Percentiles rank a stretch among this genome's conserved stretches.
These are phyloP conservation scores for Teratosphaeriaceae sp. DNA, from an alignment of 2,329 filamentous ascomycete genomes.

Conservation along the genomic window DNA sequence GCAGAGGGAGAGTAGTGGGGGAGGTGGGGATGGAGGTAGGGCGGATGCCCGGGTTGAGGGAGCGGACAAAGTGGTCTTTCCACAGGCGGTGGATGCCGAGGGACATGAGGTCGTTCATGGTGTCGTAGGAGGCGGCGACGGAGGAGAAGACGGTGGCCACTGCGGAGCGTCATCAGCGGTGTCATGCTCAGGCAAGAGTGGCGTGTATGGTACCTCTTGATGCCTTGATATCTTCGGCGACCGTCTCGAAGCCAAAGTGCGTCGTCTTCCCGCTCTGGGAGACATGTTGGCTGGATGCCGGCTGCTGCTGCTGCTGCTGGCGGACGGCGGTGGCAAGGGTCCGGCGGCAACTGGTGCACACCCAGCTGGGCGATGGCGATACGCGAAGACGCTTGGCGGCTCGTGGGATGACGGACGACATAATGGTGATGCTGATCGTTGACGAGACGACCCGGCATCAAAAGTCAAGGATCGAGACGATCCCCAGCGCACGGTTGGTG, in stretches of 20 bases:
- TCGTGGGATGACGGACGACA: conserved; percentile 10
- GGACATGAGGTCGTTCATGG: conserved; percentile 99
- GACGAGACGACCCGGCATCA: too few relatives aligned
- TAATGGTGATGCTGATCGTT: too few relatives aligned
- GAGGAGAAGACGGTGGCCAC: conserved; percentile 90
- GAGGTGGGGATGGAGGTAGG: conserved; percentile 41
- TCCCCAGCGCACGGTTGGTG: too few relatives aligned
- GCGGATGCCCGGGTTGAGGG: conserved; percentile 70
- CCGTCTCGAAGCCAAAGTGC: conserved; percentile 85
- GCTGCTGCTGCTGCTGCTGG: conserved; percentile 8
- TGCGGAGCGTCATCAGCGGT: conserved; percentile 28
- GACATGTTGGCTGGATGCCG: conserved; percentile 5
- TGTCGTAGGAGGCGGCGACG: conserved; percentile 89
- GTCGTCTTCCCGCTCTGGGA: conserved; percentile 54
- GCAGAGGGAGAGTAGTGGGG: too few relatives aligned
- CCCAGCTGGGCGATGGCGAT: conserved; percentile 8
- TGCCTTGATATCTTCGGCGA: conserved; percentile 74
- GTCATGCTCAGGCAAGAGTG: not conserved
- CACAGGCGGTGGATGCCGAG: conserved; percentile 93
- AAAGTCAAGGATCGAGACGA: too few relatives aligned
- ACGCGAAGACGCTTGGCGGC: conserved; percentile 25
- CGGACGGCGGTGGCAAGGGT: conserved; percentile 14
- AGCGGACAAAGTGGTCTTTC: conserved; percentile 95
- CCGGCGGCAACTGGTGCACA: conserved; percentile 20
- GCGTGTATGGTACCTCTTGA: conserved; percentile 45